Evolutionary conservation across 768 basidiomycete species (phyloP), one percentile per base, ranked within the genome.

Genomic region (Hebeloma cylindrosporum): DNA sequence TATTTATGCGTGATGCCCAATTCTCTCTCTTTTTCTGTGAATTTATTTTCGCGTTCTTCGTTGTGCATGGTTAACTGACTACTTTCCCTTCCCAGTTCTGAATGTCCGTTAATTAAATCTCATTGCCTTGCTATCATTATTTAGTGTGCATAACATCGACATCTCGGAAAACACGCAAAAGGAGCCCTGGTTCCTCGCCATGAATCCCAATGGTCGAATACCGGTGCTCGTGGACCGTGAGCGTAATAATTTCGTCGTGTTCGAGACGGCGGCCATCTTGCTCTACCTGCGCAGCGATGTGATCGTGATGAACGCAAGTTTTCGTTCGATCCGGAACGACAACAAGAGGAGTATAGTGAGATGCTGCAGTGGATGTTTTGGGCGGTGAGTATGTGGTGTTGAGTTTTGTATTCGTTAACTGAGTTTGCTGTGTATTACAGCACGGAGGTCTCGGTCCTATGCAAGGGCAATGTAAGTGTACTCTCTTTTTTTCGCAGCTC

Each of bases 351-450:
- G 14, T 78, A 80, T 51, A 82, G 78, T 55, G 78, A 81, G 60
- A 72, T 77, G 65, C 60, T 88, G 23, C 86, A 87, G 57, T 93
- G 88, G 89, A 82, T 91, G 38, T 88, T 90, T 69, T 92, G 88
- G 53, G 75, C 80, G 7, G 81, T 82, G 42, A 50, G 51, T 52
- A 17, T 16, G 16, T 20, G 29, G 4, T 30, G 30, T 18, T 2
- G 18, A 21, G 27, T 41, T 3, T 14, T 17, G 9, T 11, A 5
- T 6, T 17, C 22, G 9, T 29, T 10, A 14, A 10, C 7, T 20
- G 13, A 17, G 27, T 34, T 11, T 26, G 3, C 2, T 21, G 6
- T 32, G 9, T 20, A n/a, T 34, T 40, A 23, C 23, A 85, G 80
- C 83, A 88, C 57, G 85, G 83, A 1, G 85, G 83, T 21, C 62